Conservation (phyloP, 176 grass and related monocot species). For the Oryza rufipogon region DNA sequence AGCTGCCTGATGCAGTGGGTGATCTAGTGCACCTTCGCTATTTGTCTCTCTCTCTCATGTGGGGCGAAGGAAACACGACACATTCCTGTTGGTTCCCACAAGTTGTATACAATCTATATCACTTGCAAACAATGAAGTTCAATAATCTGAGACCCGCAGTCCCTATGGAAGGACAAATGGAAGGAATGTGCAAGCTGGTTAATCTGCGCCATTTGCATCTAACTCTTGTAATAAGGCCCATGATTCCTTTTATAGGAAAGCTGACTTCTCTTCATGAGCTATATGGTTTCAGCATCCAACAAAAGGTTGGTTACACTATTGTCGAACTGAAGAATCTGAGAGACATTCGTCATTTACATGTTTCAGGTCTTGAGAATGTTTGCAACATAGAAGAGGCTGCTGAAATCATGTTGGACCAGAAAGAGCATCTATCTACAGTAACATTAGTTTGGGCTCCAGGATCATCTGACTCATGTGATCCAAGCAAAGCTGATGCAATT, state of each 20-base stretch:
- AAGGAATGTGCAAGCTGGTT: slow-evolving; percentile 37
- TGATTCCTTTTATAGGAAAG: slow-evolving; percentile 40
- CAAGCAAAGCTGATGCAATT: slow-evolving; percentile 21
- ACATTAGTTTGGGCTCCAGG: slow-evolving; percentile 28
- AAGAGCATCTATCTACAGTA: slow-evolving; percentile 36
- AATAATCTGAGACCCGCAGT: slow-evolving; percentile 12
- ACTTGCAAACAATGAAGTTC: slow-evolving; percentile 38
- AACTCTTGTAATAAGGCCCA: not conserved
- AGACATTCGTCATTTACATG: slow-evolving; percentile 4
- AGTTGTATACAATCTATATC: slow-evolving; percentile 46
- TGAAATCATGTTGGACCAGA: slow-evolving; percentile 34
- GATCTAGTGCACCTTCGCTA: slow-evolving; percentile 49
- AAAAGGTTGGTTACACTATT: slow-evolving; percentile 39
- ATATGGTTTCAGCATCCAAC: slow-evolving; percentile 28
- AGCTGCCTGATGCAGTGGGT: slow-evolving; percentile 36
- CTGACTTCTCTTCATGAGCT: slow-evolving; percentile 48
- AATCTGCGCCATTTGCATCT: slow-evolving; percentile 52
- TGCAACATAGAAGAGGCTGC: slow-evolving; percentile 16
- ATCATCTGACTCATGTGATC: not conserved
- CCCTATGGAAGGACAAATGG: slow-evolving; percentile 25
- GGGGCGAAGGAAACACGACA: not conserved
- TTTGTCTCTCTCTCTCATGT: slow-evolving; percentile 13
- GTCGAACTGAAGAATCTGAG: slow-evolving; percentile 51
- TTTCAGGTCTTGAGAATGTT: slow-evolving; percentile 53
- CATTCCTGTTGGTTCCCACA: slow-evolving; percentile 40